Evolutionary conservation across 208 protist genomes (phyloP).

Genomic region (Phytomonas francai): DNA sequence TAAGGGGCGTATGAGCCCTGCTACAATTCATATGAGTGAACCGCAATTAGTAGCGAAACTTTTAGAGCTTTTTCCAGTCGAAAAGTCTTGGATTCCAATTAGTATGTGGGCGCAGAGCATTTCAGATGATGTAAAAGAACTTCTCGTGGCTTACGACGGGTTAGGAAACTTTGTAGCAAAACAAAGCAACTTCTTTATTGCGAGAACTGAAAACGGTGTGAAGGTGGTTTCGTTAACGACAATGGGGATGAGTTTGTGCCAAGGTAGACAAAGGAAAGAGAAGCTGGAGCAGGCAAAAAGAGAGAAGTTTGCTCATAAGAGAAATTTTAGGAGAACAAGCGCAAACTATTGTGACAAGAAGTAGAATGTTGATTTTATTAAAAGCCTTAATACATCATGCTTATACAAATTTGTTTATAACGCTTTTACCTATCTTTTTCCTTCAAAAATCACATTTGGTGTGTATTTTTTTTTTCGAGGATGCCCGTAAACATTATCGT

Average conservation of each 20-base stretch:
- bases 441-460: background rate
- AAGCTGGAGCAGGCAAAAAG: constrained; percentile 26
- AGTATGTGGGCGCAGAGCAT: constrained; percentile 41
- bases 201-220: constrained; percentile 50
- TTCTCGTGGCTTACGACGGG: constrained; percentile 53
- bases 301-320: constrained; percentile 16
- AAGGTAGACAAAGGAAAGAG: constrained; percentile 26
- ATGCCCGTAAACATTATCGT: background rate
- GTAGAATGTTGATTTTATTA: background rate
- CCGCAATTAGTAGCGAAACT: constrained; percentile 60
- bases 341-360: constrained; percentile 1
- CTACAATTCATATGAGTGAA: constrained; percentile 22
- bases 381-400: background rate
- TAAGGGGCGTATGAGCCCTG: background rate
- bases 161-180: constrained; percentile 37
- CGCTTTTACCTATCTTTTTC: background rate
- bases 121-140: constrained; percentile 56
- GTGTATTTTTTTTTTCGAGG: background rate
- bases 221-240: constrained; percentile 49
- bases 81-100: constrained; percentile 38
- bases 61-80: constrained; percentile 37
- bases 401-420: constrained; percentile 1
- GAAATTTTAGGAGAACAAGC: background rate
- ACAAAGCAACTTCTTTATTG: constrained; percentile 70
- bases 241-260: constrained; percentile 35